These are phyloP conservation scores for Logfia minima DNA, from an alignment of 129 eudicot species.

Conservation along the genomic window DNA sequence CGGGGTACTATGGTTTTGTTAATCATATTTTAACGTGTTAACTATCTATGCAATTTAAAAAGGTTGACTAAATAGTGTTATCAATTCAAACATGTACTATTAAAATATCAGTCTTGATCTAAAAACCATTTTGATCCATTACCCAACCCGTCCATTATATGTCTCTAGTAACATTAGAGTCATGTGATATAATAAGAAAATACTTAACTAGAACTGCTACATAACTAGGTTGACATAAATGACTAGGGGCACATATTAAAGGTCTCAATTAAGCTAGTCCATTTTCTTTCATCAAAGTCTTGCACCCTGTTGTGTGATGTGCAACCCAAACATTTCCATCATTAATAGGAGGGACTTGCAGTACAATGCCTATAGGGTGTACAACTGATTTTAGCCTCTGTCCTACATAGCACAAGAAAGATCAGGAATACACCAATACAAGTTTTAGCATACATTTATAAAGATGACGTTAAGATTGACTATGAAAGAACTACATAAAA, in stretches of 20 bases:
- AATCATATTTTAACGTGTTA: not conserved
- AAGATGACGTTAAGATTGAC: not conserved
- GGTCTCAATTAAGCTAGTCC: not conserved
- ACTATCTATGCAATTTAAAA: not conserved
- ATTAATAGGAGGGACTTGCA: not conserved
- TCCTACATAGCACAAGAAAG: slow-evolving; percentile 1
- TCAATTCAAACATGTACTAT: too few species aligned
- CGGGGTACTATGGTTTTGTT: not conserved
- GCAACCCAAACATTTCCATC: not conserved
- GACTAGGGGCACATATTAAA: not conserved
- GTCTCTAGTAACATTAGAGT: not conserved
- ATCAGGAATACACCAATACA: not conserved
- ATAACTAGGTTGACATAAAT: not conserved
- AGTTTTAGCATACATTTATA: not conserved
- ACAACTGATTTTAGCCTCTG: not conserved
- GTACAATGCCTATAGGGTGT: not conserved
- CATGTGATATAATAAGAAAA: not conserved
- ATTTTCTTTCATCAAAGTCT: not conserved
- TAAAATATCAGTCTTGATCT: not conserved
- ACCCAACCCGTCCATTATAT: not conserved
- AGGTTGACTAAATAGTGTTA: too few species aligned
- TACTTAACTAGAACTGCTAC: not conserved
- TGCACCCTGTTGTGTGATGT: not conserved
- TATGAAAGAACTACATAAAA: not conserved
- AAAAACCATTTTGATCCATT: not conserved